These are phyloP conservation scores for Chloropicon primus DNA, from an alignment of 139 green algal genomes.

Conservation along the genomic window DNA sequence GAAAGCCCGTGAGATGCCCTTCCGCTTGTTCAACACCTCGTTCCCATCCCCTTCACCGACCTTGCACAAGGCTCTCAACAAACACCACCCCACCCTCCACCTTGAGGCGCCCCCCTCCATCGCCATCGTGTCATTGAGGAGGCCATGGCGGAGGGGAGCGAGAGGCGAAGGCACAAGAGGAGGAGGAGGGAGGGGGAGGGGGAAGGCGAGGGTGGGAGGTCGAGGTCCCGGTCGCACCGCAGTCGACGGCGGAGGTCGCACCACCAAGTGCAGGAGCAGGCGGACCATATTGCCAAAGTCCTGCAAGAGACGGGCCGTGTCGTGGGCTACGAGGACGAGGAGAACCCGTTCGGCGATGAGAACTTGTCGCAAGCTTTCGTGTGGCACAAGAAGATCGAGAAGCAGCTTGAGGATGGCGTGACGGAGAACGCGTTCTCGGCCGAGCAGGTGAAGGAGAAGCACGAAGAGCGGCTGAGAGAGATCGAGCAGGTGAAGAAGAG, in stretches of 20 bases:
- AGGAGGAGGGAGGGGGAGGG: background rate
- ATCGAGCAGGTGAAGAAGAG: conserved; percentile 85
- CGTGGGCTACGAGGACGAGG: conserved; percentile 50
- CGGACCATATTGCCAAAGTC: background rate
- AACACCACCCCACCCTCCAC: no score
- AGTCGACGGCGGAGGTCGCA: background rate
- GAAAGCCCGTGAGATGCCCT: no score
- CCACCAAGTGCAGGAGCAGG: background rate
- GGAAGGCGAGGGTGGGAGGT: background rate
- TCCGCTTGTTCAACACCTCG: no score
- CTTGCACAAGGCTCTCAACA: no score
- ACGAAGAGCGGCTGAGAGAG: conserved; percentile 52
- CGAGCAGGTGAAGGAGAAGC: conserved; percentile 32
- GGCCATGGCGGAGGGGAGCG: no score
- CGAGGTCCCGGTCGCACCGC: background rate
- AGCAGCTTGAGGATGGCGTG: conserved; percentile 39
- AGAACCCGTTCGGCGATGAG: conserved; percentile 61
- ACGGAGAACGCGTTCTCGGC: conserved; percentile 44
- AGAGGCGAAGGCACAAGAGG: background rate
- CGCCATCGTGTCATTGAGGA: no score
- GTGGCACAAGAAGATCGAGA: conserved; percentile 91
- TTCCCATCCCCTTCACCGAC: no score
- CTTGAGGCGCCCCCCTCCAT: no score
- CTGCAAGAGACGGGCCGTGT: conserved; percentile 12
- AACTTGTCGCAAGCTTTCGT: conserved; percentile 67